Conservation (phyloP, 371 early-diverging fungal species). For the Mucor irregularis region DNA sequence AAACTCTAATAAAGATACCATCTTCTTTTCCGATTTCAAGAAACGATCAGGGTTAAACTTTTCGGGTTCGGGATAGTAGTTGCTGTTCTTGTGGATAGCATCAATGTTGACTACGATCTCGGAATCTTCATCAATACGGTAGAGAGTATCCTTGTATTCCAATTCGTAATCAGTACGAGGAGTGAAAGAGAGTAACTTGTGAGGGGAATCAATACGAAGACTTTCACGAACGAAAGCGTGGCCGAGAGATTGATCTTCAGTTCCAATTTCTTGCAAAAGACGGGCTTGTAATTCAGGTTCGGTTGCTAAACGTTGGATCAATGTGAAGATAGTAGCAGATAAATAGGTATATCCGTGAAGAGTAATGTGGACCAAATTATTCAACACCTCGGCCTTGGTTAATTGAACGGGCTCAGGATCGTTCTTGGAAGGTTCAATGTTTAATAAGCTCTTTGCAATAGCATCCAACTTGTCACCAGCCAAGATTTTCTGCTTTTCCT, state of each 20-base stretch:
- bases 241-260: constrained; percentile 10
- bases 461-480: neutral
- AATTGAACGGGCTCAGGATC: constrained; percentile 40
- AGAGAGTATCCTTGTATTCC: constrained; percentile 7
- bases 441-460: constrained; percentile 16
- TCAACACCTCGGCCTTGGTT: constrained; percentile 32
- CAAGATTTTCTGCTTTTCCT: neutral
- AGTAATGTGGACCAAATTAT: constrained; percentile 38
- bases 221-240: constrained; percentile 37
- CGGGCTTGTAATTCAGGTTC: constrained; percentile 30
- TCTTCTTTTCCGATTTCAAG: constrained; percentile 18
- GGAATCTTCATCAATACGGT: constrained; percentile 34
- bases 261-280: constrained; percentile 5
- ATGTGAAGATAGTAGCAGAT: constrained; percentile 32
- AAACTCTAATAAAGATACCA: constrained; percentile 5
- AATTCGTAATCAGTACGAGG: constrained; percentile 40
- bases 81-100: constrained; percentile 32
- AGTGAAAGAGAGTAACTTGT: constrained; percentile 26
- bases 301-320: constrained; percentile 40
- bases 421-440: constrained; percentile 34
- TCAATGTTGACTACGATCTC: constrained; percentile 38
- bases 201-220: constrained; percentile 37
- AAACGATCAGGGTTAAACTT: constrained; percentile 30
- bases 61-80: constrained; percentile 25
- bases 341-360: constrained; percentile 41